Evolutionary conservation across 257 asterid species (phyloP).

Genomic region (Ocimum tenuiflorum): DNA sequence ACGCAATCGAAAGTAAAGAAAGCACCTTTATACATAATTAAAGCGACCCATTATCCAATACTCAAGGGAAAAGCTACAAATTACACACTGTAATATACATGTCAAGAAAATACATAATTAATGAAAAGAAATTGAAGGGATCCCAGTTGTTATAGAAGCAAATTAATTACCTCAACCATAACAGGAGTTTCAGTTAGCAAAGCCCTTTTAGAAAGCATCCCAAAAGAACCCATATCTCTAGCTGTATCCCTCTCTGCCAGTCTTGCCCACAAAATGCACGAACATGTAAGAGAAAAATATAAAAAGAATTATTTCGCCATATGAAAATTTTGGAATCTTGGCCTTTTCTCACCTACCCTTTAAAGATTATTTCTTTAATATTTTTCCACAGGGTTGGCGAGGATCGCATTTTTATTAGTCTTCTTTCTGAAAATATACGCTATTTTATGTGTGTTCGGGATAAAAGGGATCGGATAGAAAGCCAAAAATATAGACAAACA

Average conservation of each 20-base stretch:
- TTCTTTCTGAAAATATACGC: not conserved
- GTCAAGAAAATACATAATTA: not conserved
- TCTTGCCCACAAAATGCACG: constrained; percentile 17
- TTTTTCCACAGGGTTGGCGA: constrained; percentile 6
- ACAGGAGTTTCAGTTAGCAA: constrained; percentile 75
- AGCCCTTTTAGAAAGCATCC: constrained; percentile 77
- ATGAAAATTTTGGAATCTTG: not conserved
- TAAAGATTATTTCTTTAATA: constrained; percentile 11
- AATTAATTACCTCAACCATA: constrained; percentile 72
- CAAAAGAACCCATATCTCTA: constrained; percentile 66
- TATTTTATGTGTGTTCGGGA: not conserved
- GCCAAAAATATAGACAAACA: not conserved
- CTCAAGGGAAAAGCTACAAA: not conserved
- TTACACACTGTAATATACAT: not conserved
- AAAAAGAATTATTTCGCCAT: not conserved
- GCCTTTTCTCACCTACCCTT: constrained; percentile 35
- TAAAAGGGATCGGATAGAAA: not conserved
- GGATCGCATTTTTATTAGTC: not conserved
- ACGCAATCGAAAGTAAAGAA: constrained; percentile 1
- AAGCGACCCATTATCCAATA: constrained; percentile 9
- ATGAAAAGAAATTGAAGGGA: constrained; percentile 1
- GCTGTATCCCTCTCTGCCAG: not conserved
- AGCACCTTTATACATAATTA: constrained; percentile 12
- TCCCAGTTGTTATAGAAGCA: constrained; percentile 8
- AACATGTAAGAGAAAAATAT: not conserved